A percentile compares a stretch with the other conserved stretches of the same genome.
phyloP scores from a whole-genome alignment of 441 rosid species.

The Eutrema salsugineum region DNA sequence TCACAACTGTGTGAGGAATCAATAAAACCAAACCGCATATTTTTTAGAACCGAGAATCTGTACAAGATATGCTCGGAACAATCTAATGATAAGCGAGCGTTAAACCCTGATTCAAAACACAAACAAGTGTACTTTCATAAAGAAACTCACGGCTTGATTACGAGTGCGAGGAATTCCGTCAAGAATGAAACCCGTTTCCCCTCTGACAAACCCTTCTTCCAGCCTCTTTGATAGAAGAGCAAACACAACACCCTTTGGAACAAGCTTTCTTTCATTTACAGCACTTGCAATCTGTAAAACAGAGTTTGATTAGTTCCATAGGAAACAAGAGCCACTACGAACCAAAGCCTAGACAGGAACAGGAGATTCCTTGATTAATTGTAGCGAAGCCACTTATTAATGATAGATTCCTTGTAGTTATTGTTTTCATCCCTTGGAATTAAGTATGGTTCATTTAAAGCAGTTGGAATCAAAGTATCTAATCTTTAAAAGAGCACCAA shows the following conservation, averaged over 20 bases:
- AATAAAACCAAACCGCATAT: background rate
- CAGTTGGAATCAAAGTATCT: too few relatives aligned
- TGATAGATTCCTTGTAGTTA: too few relatives aligned
- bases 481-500: too few relatives aligned
- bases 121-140: background rate
- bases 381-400: too few relatives aligned
- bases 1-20: background rate
- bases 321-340: too few relatives aligned
- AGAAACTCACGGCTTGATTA: slow-evolving; percentile 64
- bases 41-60: background rate
- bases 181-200: slow-evolving; percentile 86
- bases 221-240: slow-evolving; percentile 80
- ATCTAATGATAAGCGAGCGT: too few relatives aligned
- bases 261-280: slow-evolving; percentile 77
- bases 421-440: too few relatives aligned
- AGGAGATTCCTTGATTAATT: too few relatives aligned
- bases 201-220: slow-evolving; percentile 69
- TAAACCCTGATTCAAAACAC: too few relatives aligned
- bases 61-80: too few relatives aligned
- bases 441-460: too few relatives aligned
- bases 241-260: slow-evolving; percentile 71
- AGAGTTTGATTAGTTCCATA: background rate
- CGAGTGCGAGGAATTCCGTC: slow-evolving; percentile 88
- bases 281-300: slow-evolving; percentile 61
- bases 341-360: too few relatives aligned